phyloP scores from a whole-genome alignment of 257 asterid species.

The Solanum peruvianum region DNA sequence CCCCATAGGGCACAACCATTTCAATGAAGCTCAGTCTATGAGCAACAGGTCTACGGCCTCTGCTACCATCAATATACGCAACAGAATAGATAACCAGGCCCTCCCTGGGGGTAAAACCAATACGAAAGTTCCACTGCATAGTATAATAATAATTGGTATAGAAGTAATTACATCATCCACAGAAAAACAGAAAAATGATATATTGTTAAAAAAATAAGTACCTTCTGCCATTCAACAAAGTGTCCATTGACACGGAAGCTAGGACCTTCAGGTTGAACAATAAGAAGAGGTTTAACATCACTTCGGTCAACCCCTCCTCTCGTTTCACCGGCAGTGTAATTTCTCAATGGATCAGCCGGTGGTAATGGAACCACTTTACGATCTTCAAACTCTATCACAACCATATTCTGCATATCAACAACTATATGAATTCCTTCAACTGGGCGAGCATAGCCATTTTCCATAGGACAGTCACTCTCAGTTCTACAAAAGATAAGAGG shows the following conservation, averaged over 20 bases:
- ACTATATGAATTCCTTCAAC: slow-evolving; percentile 23
- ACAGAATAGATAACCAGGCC: slow-evolving; percentile 19
- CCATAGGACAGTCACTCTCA: slow-evolving; percentile 22
- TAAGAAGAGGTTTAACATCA: slow-evolving; percentile 19
- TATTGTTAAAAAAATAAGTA: not conserved
- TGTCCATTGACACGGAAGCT: slow-evolving; percentile 20
- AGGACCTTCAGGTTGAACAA: slow-evolving; percentile 22
- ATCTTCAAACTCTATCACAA: slow-evolving; percentile 40
- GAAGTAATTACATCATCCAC: not conserved
- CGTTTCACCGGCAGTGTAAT: slow-evolving; percentile 17
- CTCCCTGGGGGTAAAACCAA: slow-evolving; percentile 20
- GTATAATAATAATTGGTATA: not conserved
- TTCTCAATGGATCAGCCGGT: slow-evolving; percentile 34
- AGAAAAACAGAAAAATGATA: not conserved
- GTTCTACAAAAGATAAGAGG: slow-evolving; percentile 46
- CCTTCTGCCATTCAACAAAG: slow-evolving; percentile 24
- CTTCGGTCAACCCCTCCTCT: slow-evolving; percentile 24
- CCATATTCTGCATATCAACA: slow-evolving; percentile 55
- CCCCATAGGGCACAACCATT: slow-evolving; percentile 37
- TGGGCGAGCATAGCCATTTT: slow-evolving; percentile 23
- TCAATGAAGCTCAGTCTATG: slow-evolving; percentile 27
- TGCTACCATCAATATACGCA: slow-evolving; percentile 24
- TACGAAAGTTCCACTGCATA: slow-evolving; percentile 22
- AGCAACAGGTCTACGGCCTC: slow-evolving; percentile 21
- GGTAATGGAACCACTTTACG: slow-evolving; percentile 50